Base-by-base conservation (phyloP, 306 rosid species). In the Crataegus laevigata region DNA sequence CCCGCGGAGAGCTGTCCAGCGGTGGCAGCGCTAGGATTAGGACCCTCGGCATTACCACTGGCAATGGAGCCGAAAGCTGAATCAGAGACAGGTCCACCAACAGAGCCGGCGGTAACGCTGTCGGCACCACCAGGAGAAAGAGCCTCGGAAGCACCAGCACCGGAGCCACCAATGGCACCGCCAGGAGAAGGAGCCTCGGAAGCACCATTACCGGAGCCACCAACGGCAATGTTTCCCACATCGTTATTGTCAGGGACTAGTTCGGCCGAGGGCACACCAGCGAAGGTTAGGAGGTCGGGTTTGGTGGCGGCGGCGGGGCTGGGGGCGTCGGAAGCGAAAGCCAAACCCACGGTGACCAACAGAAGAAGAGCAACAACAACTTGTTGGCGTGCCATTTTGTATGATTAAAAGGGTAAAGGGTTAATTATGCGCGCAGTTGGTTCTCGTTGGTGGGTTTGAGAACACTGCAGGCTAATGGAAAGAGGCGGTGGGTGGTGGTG, bases 371-470 rank as follows among this genome's bases (percentile, higher is more conserved):
- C 87, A 5, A 82, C 51, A 43, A 75, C 63, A 55, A 83, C 57
- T 9, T 54, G 28, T 54, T 58, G 80, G 69, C 88, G 88, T 45
- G 88, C 88, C 97, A 92, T 91, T 77, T 19, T 32, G 62, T 50
- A 47, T 4, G 12, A 9, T 43, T 6, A 74, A 2, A 57, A 64
- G 42, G 43, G 22, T 30, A 30, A 18, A 63, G 9, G 14, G 32
- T 3, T 5, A 60, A 3, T 30, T 70, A 2, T 9, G 47, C 17
- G 50, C 8, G 69, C 79, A 68, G 81, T 55, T 72, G 68, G 67
- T 62, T 77, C 79, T 70, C 30, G 45, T 71, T 40, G 22, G 43
- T 8, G 36, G 4, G 42, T 54, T 73, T 0, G 62, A 40, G 62
- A 63, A 68, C 78, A 79, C 86, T 62, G 84, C 84, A 62, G 69